Evolutionary conservation across 1,284 basidiomycete genomes (phyloP), one percentile per base, ranked within the genome.

Genomic region (Gomphus sp.): DNA sequence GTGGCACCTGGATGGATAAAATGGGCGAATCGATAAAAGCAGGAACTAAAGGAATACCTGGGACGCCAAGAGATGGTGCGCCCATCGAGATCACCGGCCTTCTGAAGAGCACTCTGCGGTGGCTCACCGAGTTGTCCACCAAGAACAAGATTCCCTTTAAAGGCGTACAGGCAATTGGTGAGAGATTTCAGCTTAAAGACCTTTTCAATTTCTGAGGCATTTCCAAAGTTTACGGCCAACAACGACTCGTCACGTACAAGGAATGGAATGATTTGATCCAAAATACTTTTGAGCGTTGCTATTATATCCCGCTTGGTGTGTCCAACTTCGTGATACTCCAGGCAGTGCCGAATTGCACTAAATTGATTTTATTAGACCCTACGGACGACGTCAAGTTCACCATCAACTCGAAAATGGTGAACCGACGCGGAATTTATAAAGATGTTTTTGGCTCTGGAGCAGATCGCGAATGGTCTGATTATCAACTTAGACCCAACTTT

Each of bases 1-100:
- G 87, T 66, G 91, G 92, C 39, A 95, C 93, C 0, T 96, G 93
- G 93, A 93, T 94, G 91, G 93, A 96, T 76, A 96, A 96, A 80
- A 96, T 93, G 89, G 94, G 94, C 47, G 93, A 94, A 67, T 93
- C 89, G 1, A 77, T 77, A 61, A 91, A 87, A 67, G 95, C 97
- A 8, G 92, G 93, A 2, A 98, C 91, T 63, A 96, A 95, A 72
- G 97, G 96, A 22, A 74, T 89, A 31, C 96, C 96, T 5, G 96
- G 93, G 12, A 96, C 95, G 0, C 94, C 96, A 2, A 80, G 96
- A 64, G 95, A 99, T 70, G 96, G 96, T 16, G 92, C 96, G 0
- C 94, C 96, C 0, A 80, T 99, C 39, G 96, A 99, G 74, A 98
- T 99, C 63, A 95, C 88, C 1, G 96, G 95, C 12, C 73, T 99